Conservation (phyloP, 78 protist species). For the slime mould (Dictyostelium discoideum) region DNA sequence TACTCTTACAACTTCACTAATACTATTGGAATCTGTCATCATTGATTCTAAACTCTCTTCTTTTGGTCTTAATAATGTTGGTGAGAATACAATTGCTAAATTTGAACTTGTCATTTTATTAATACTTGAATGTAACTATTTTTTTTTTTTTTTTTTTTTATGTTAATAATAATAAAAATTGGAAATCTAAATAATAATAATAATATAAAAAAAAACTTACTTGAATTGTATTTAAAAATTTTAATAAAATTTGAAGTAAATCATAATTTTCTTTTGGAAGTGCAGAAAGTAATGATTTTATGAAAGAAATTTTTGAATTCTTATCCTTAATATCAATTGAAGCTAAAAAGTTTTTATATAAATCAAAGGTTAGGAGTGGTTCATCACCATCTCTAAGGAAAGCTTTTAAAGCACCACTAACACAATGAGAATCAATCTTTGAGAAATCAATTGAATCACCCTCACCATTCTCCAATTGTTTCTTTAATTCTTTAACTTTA, state of each 20-base stretch:
- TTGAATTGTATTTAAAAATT: slow-evolving; percentile 65
- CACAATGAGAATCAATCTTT: slow-evolving; percentile 30
- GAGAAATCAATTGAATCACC: slow-evolving; percentile 34
- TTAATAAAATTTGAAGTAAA: slow-evolving; percentile 28
- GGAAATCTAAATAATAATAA: not conserved
- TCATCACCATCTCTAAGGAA: slow-evolving; percentile 75
- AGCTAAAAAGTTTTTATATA: slow-evolving; percentile 70
- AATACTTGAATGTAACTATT: slow-evolving; percentile 29
- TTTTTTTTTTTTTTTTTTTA: not conserved
- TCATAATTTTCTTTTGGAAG: slow-evolving; percentile 73
- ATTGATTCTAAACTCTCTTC: slow-evolving; percentile 76
- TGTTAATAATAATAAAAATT: not conserved
- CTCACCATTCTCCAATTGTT: slow-evolving; percentile 32
- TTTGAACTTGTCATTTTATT: slow-evolving; percentile 78
- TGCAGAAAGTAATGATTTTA: slow-evolving; percentile 34
- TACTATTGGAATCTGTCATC: slow-evolving; percentile 59
- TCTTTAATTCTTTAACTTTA: slow-evolving; percentile 51
- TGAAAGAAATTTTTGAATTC: slow-evolving; percentile 46
- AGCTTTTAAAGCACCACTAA: slow-evolving; percentile 69
- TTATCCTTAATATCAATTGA: slow-evolving; percentile 41
- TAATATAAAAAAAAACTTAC: not conserved
- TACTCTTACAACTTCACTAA: slow-evolving; percentile 28
- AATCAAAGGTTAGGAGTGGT: slow-evolving; percentile 75
- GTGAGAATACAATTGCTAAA: slow-evolving; percentile 76
- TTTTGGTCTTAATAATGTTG: slow-evolving; percentile 68